Evolutionary conservation across 179 eudicot genomes (phyloP), one percentile per base, ranked within the genome.

Genomic region (Monotropa hypopitys): DNA sequence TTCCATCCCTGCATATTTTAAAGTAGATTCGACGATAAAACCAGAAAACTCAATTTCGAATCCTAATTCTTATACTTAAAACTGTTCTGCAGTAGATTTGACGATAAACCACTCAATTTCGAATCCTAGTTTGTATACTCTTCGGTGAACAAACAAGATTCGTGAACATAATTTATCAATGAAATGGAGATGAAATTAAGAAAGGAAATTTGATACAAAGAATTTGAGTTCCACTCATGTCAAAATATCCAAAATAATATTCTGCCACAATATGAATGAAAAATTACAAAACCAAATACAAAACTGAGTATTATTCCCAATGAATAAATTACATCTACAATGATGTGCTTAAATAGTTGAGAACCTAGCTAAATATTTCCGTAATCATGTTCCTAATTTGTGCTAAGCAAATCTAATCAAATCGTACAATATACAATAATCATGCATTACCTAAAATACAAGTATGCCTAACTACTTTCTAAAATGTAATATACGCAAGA

Each of bases 1-100:
- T 47, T 89, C 93, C 85, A 81, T 35, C 57, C 90, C 97, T 92
- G 71, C 78, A 81, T 26, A 50, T 74, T 66, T 62, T 32, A 43
- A 46, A 70, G 32, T 46, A 69, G 76, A 45, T 74, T 30, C 12
- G 16, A 50, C 32, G 21, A 38, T 74, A 62, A 67, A 53, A 38
- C 78, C 75, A 49, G 21, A 53, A 42, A 73, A 77, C 50, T 72
- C 18, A 42, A 51, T n/a, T 12, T 68, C 28, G 26, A 15, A 35
- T 66, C n/a, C n/a, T n/a, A n/a, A n/a, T n/a, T n/a, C n/a, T n/a
- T n/a, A n/a, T n/a, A n/a, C n/a, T n/a, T n/a, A n/a, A n/a, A n/a
- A n/a, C n/a, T n/a, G n/a, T n/a, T n/a, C n/a, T n/a, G n/a, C n/a
- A 70, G 32, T 46, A 69, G 76, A 45, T 74, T 30, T 7, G 16